Conservation (phyloP, 257 asterid genomes). For the Gentiana straminea region DNA sequence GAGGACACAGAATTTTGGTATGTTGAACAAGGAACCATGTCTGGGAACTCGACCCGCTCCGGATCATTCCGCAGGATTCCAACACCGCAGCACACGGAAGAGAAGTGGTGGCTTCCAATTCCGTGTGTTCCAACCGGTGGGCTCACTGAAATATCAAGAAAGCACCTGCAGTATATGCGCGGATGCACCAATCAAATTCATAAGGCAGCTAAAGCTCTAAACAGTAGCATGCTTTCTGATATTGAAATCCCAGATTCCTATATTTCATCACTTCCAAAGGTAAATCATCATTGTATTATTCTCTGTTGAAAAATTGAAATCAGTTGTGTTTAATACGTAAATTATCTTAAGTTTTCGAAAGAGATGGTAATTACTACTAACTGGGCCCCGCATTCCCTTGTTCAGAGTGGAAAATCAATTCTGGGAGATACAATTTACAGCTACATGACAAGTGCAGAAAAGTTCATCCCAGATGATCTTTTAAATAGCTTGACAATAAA, state of each 20-base stretch:
- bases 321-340: not conserved
- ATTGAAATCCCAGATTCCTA: constrained; percentile 82
- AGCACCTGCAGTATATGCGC: constrained; percentile 47
- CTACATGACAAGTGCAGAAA: constrained; percentile 44
- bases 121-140: constrained; percentile 63
- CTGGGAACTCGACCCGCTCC: constrained; percentile 41
- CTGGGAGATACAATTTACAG: constrained; percentile 75
- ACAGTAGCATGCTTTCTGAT: constrained; percentile 61
- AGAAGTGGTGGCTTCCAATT: constrained; percentile 90
- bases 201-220: constrained; percentile 90
- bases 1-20: constrained; percentile 80
- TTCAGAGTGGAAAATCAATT: constrained; percentile 75
- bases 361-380: too few relatives aligned
- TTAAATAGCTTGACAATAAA: constrained; percentile 49
- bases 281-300: constrained; percentile 6
- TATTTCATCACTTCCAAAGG: constrained; percentile 84
- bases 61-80: constrained; percentile 70
- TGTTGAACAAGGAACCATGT: constrained; percentile 72
- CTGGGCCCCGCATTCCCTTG: not conserved
- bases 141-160: constrained; percentile 49
- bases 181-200: constrained; percentile 78
- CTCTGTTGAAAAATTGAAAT: not conserved
- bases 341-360: too few relatives aligned
- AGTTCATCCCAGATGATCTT: constrained; percentile 51
- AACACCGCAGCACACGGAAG: constrained; percentile 55